Evolutionary conservation across 2,329 filamentous ascomycete genomes (phyloP), one percentile per base, ranked within the genome.

Genomic region (Alternaria gaisen): DNA sequence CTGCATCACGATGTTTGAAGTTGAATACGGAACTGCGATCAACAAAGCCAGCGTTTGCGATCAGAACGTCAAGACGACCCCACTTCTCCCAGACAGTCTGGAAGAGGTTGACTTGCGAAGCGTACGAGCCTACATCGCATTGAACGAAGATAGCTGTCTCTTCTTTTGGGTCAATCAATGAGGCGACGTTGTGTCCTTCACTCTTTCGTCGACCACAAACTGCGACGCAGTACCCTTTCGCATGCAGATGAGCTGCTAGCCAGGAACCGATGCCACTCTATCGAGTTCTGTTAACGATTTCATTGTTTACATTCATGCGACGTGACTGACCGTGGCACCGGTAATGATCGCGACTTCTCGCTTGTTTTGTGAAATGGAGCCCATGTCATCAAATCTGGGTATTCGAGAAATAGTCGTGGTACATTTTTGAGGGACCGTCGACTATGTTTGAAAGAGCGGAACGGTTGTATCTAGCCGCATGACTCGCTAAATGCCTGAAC

Each of bases 21-120:
- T 83, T 80, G 72, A 83, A 86, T 20, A 83, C 64, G 18, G 81
- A 83, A 16, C 76, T 51, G 12, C 51, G 70, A 66, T 86, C 83
- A 1, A 83, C 77, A 34, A 82, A 80, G n/a, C 83, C 85, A 0
- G 84, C 83, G 63, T 86, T 86, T 36, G 82, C 80, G 18, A 82
- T 81, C 1, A 86, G 65, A 0, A 80, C 79, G 72, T 86, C 84
- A 14, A 86, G 74, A 5, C 82, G 80, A 1, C 79, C 79, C 73
- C 80, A 84, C 40, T 76, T 77, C 8, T 74, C 59, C 74, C 79
- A 84, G 0, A 83, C 81, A 3, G 73, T 60, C 10, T 74, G 67
- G 66, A 86, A 86, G 8, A 80, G 77, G 1, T 64, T 58, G 0
- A 79, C 77, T 57, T 85, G 82, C 11, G 79, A 79, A 3, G 79